Evolutionary conservation across 2,329 filamentous ascomycete species (phyloP), one percentile per base, ranked within the genome.

Genomic region (Alternaria triticimaculans): DNA sequence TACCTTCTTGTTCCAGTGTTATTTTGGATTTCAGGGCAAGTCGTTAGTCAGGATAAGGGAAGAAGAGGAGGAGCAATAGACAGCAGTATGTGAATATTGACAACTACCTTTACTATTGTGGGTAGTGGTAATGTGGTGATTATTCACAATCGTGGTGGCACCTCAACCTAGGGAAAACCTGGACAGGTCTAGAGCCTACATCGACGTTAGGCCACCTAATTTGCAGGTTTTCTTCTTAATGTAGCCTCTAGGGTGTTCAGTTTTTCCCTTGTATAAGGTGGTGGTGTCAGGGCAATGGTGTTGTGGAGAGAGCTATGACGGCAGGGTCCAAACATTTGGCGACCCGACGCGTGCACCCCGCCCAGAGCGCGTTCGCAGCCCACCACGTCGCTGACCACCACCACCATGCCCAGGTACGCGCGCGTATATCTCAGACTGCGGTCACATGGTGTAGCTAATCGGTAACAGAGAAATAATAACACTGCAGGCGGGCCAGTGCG

Each of bases 401-500:
- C 48, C 69, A 79, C 64, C 62, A 80, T 80, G 78, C 78, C 78
- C 37, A 78, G 78, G 78, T 79, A 73, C 33, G 74, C 51, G 20
- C 12, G 41, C 45, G n/a, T 5, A 41, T n/a, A 25, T 41, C 33
- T 28, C n/a, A 48, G 21, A 58, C 8, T 3, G 9, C 41, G 30
- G 20, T 23, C 33, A 14, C 44, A 23, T 43, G 18, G 25, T 37
- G 43, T 46, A 26, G 55, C 66, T 72, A n/a, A 73, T 46, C 21
- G 6, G 21, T 8, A 7, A 2, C 74, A 97, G 96, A 83, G 96
- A 99, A 88, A 99, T 99, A 77, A 99, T 99, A 82, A 99, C 96
- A 67, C 92, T 99, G 76, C 96, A 99, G 84, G 95, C 96, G 70
- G 96, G 96, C 87, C 96, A 98, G 84, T 98, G 96, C 87, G 96